A percentile compares a stretch with the other conserved stretches of the same genome.
Evolutionary conservation across 805 yeast genomes (phyloP).

Genomic region (Wickerhamomyces bisporus): DNA sequence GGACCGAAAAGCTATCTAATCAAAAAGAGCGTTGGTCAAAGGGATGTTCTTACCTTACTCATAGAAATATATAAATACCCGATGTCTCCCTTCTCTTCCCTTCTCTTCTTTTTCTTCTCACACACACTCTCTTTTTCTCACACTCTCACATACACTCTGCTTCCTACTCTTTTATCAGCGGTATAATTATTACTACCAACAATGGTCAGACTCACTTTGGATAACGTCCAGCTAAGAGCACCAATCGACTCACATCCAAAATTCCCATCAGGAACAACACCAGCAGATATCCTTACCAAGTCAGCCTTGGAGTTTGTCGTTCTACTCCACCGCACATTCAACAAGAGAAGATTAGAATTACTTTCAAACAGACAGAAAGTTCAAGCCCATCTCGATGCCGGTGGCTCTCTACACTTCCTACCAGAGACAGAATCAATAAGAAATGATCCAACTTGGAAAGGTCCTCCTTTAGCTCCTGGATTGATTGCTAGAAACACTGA

Average conservation of each 20-base stretch:
- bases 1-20: no score
- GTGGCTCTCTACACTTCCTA: conserved; percentile 49
- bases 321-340: conserved; percentile 67
- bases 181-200: no score
- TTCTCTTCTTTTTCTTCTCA: no score
- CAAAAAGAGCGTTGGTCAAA: no score
- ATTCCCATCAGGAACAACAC: conserved; percentile 35
- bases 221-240: conserved; percentile 32
- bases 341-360: conserved; percentile 50
- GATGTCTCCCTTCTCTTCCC: no score
- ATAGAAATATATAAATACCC: no score
- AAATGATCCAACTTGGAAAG: conserved; percentile 71
- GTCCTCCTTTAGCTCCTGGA: conserved; percentile 69
- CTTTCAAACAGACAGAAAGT: conserved; percentile 55
- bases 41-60: no score
- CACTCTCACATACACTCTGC: no score
- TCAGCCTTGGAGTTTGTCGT: conserved; percentile 61
- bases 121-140: no score
- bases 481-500: conserved; percentile 71
- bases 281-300: conserved; percentile 32
- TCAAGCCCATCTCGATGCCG: conserved; percentile 59
- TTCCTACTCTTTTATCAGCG: no score
- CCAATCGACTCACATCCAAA: conserved; percentile 26
- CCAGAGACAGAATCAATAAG: conserved; percentile 63
- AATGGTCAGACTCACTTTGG: conserved; percentile 22